Evolutionary conservation across 2,329 filamentous ascomycete genomes (phyloP).

Genomic region (Fusarium chaquense): DNA sequence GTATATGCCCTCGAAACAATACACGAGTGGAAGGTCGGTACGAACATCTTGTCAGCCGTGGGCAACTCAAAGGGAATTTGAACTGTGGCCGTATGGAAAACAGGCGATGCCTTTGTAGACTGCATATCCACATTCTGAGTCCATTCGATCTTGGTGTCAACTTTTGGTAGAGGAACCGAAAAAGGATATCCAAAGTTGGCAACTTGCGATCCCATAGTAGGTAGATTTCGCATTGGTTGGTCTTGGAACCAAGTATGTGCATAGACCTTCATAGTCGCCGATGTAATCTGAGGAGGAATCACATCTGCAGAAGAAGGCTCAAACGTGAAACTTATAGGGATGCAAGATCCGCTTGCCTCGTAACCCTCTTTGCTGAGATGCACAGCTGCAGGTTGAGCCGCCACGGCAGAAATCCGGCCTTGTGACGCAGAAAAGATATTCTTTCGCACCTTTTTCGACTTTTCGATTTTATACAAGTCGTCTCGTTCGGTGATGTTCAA

Average conservation of each 20-base stretch:
- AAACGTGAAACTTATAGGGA: constrained; percentile 36
- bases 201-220: constrained; percentile 28
- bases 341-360: constrained; percentile 18
- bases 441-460: constrained; percentile 40
- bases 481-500: constrained; percentile 38
- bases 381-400: constrained; percentile 38
- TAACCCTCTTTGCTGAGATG: constrained; percentile 34
- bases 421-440: constrained; percentile 35
- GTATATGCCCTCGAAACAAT: constrained; percentile 32
- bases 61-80: constrained; percentile 31
- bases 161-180: constrained; percentile 15
- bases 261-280: constrained; percentile 23
- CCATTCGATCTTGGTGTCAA: constrained; percentile 15
- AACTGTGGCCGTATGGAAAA: constrained; percentile 37
- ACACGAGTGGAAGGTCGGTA: constrained; percentile 35
- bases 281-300: constrained; percentile 31
- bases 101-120: constrained; percentile 16
- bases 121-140: constrained; percentile 35
- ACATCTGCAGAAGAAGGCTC: constrained; percentile 27
- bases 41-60: constrained; percentile 32
- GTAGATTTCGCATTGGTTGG: constrained; percentile 28
- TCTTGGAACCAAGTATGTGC: constrained; percentile 44
- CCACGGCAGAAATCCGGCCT: constrained; percentile 35
- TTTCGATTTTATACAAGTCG: constrained; percentile 30
- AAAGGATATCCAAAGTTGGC: constrained; percentile 36